Conservation (phyloP, 2,329 filamentous ascomycete species). For the Pyrenochaeta sp. region DNA sequence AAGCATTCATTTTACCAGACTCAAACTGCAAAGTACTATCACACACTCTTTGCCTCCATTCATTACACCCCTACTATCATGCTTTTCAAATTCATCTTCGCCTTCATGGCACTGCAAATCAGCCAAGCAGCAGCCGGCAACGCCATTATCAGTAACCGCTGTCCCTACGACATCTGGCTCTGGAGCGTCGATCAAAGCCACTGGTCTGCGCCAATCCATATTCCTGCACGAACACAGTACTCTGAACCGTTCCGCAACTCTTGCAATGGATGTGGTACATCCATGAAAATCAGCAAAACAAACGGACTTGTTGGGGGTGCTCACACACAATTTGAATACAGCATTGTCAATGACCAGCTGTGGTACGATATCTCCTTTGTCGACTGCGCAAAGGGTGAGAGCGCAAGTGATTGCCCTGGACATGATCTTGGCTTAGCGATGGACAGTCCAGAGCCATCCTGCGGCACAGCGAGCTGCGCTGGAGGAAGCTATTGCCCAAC, state of each 20-base stretch:
- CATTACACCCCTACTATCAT: conserved; percentile 11
- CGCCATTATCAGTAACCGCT: conserved; percentile 34
- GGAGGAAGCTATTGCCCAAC: conserved; percentile 34
- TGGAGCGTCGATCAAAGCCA: conserved; percentile 27
- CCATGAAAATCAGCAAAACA: conserved; percentile 37
- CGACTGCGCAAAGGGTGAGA: conserved; percentile 34
- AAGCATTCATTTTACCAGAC: background rate
- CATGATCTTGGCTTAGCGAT: conserved; percentile 32
- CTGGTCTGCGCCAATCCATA: conserved; percentile 13
- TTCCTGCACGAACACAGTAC: conserved; percentile 28
- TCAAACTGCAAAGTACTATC: background rate
- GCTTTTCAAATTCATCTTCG: conserved; percentile 26
- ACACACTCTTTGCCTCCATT: background rate
- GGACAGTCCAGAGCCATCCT: conserved; percentile 17
- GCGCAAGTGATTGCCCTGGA: conserved; percentile 29
- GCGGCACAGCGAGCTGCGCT: conserved; percentile 21
- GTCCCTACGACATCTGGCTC: conserved; percentile 37
- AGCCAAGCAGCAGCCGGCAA: conserved; percentile 30
- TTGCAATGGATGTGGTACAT: conserved; percentile 27
- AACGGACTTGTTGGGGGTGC: conserved; percentile 24
- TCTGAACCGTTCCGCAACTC: conserved; percentile 26
- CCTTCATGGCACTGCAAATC: conserved; percentile 26
- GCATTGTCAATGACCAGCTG: conserved; percentile 22
- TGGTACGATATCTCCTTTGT: conserved; percentile 43
- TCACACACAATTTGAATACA: conserved; percentile 41